Percentiles rank a stretch among this genome's conserved stretches.
Conservation (phyloP, 2,329 filamentous ascomycete species). For the Phaeomoniella chlamydospora region DNA sequence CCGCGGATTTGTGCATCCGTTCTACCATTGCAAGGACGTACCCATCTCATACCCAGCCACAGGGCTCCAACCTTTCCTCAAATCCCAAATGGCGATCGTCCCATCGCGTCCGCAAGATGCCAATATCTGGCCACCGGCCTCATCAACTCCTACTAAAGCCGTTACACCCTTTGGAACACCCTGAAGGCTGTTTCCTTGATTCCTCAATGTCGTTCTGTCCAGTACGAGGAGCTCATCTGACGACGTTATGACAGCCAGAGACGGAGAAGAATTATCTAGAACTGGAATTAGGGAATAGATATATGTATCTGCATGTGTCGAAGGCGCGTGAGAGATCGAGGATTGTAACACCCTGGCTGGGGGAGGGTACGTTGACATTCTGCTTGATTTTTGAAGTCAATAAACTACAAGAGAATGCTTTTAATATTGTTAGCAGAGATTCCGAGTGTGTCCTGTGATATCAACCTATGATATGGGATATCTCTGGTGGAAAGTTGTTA, state of each 20-base stretch:
- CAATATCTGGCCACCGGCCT: slow-evolving; percentile 4
- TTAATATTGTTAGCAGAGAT: no score
- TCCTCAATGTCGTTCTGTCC: slow-evolving; percentile 5
- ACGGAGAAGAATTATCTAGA: slow-evolving; percentile 1
- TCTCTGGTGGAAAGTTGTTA: no score
- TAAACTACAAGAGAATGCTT: no score
- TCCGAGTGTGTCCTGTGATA: no score
- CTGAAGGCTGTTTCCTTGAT: slow-evolving; percentile 1
- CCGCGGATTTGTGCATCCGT: no score
- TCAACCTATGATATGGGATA: no score
- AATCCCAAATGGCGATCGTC: slow-evolving; percentile 9
- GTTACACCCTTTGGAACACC: slow-evolving; percentile 6
- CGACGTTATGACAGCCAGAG: slow-evolving; percentile 11
- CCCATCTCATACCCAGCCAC: slow-evolving; percentile 7
- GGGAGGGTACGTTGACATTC: neutral
- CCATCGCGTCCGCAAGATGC: slow-evolving; percentile 9
- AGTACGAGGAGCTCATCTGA: slow-evolving; percentile 11
- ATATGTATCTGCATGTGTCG: slow-evolving; percentile 8
- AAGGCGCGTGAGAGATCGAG: slow-evolving; percentile 2
- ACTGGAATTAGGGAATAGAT: slow-evolving; percentile 10
- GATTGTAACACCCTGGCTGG: neutral
- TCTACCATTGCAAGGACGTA: no score
- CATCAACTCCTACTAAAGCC: slow-evolving; percentile 7
- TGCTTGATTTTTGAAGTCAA: no score
- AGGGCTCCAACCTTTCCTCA: slow-evolving; percentile 5